Evolutionary conservation across 352 stramenopile species (phyloP).

Genomic region (Globisporangium solare): DNA sequence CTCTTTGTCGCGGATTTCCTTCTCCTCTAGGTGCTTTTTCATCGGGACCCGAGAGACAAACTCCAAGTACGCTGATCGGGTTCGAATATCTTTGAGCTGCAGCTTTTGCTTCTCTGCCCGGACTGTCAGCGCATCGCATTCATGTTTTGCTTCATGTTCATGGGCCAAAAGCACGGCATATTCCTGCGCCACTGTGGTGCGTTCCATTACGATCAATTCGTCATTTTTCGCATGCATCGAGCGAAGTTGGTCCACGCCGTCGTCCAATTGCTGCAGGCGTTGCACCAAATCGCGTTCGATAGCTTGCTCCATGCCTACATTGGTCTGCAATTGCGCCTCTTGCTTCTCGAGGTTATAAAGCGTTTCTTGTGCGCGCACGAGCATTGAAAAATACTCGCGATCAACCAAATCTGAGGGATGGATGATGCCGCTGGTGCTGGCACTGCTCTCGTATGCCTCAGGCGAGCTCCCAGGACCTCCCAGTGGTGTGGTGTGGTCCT

Average conservation of each 20-base stretch:
- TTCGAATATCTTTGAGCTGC: conserved; percentile 38
- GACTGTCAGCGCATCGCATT: conserved; percentile 34
- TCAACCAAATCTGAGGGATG: not conserved
- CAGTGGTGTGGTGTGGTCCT: no score
- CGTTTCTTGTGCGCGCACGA: conserved; percentile 13
- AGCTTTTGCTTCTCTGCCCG: conserved; percentile 39
- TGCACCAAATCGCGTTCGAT: conserved; percentile 32
- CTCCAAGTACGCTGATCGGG: conserved; percentile 49
- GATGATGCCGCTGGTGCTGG: not conserved
- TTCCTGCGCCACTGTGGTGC: conserved; percentile 28
- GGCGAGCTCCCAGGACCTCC: not conserved
- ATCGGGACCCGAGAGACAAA: conserved; percentile 50
- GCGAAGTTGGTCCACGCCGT: conserved; percentile 30
- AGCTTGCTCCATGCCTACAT: conserved; percentile 43
- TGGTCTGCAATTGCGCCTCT: conserved; percentile 18
- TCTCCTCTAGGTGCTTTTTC: conserved; percentile 59
- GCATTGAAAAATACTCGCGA: conserved; percentile 27
- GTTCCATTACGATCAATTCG: conserved; percentile 38
- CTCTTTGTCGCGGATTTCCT: conserved; percentile 51
- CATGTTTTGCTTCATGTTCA: conserved; percentile 33
- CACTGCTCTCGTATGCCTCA: not conserved
- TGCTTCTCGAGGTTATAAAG: conserved; percentile 11
- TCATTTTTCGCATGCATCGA: conserved; percentile 28
- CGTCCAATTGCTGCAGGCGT: conserved; percentile 29
- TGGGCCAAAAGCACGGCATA: conserved; percentile 38